These are phyloP conservation scores for Daedaleopsis sinensis DNA, from an alignment of 768 basidiomycete species.

Conservation along the genomic window DNA sequence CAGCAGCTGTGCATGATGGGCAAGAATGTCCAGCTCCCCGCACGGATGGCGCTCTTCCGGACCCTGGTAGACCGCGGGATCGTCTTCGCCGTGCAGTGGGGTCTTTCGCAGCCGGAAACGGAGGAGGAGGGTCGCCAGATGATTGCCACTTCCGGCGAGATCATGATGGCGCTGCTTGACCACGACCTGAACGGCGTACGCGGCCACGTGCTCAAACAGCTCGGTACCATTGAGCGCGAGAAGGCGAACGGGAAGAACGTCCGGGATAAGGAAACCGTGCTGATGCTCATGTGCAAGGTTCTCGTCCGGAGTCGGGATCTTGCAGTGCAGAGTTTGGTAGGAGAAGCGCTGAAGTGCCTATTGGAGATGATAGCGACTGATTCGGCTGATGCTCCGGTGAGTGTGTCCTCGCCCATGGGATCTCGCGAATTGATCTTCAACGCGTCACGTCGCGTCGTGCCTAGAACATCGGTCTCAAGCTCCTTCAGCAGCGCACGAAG, in stretches of 20 bases:
- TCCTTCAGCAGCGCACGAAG: slow-evolving; percentile 56
- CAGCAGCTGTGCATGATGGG: slow-evolving; percentile 95
- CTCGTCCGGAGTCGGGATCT: slow-evolving; percentile 81
- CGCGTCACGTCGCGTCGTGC: not conserved
- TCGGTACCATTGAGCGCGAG: slow-evolving; percentile 69
- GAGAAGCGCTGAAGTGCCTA: slow-evolving; percentile 83
- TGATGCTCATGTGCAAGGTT: slow-evolving; percentile 74
- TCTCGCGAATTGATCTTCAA: not conserved
- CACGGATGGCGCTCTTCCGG: slow-evolving; percentile 85
- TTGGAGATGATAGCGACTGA: slow-evolving; percentile 65
- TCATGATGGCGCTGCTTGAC: slow-evolving; percentile 83
- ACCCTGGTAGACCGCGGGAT: slow-evolving; percentile 87
- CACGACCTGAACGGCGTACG: slow-evolving; percentile 90
- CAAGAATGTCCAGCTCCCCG: slow-evolving; percentile 91
- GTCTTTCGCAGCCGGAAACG: slow-evolving; percentile 69
- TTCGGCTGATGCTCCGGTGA: slow-evolving; percentile 21
- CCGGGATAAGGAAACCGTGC: slow-evolving; percentile 71
- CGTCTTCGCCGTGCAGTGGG: slow-evolving; percentile 92
- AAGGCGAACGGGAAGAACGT: slow-evolving; percentile 58
- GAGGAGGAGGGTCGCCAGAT: slow-evolving; percentile 54
- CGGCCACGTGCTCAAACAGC: slow-evolving; percentile 82
- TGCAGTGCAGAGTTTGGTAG: slow-evolving; percentile 88
- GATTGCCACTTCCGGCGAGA: slow-evolving; percentile 83
- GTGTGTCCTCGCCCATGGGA: slow-evolving; percentile 5
- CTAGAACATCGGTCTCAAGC: slow-evolving; percentile 41